phyloP scores from a whole-genome alignment of 305 asterid genomes.

The Fraxinus latifolia region DNA sequence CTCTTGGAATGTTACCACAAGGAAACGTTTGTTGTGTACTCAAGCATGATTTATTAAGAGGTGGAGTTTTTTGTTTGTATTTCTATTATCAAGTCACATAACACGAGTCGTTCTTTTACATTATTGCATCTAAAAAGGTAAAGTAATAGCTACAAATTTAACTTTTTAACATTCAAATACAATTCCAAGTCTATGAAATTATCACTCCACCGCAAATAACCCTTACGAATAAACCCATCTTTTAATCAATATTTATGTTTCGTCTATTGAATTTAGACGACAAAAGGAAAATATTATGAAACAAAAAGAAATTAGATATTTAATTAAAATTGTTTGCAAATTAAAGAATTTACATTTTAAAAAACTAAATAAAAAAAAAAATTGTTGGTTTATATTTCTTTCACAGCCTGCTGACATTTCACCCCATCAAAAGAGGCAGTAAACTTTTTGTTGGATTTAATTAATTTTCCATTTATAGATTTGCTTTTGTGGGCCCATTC shows the following conservation, averaged over 20 bases:
- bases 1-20: neutral
- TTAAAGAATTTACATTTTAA: neutral
- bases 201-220: neutral
- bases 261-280: neutral
- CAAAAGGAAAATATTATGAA: too few relatives aligned
- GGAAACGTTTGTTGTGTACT: neutral
- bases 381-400: neutral
- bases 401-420: neutral
- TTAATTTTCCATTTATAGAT: neutral
- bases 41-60: neutral
- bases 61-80: neutral
- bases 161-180: neutral
- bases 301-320: too few relatives aligned
- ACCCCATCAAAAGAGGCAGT: neutral
- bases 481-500: neutral
- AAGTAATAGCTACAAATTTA: neutral
- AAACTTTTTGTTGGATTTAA: neutral
- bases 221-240: neutral
- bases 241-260: too few relatives aligned
- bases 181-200: neutral
- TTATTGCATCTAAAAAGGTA: neutral
- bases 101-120: neutral
- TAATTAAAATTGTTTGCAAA: neutral
- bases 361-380: too few relatives aligned
- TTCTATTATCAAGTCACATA: neutral